Percentiles rank a stretch among this genome's conserved stretches.
Evolutionary conservation across 768 basidiomycete genomes (phyloP).

Genomic region (Leucosporidium yakuticum): DNA sequence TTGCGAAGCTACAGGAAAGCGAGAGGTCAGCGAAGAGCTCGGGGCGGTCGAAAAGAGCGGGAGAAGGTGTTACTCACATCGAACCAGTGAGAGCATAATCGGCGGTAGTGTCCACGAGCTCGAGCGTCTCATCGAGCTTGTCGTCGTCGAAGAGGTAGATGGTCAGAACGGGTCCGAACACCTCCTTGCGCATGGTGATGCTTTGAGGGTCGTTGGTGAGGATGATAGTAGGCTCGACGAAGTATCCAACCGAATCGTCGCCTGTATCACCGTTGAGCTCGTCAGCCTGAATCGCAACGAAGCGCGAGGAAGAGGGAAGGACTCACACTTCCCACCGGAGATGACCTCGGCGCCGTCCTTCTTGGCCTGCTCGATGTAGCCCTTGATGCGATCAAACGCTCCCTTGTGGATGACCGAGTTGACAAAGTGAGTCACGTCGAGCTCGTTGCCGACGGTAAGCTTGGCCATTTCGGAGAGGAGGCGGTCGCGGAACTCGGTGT

Average conservation of each 20-base stretch:
- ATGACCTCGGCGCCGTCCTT: slow-evolving; percentile 82
- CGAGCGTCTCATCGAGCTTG: slow-evolving; percentile 75
- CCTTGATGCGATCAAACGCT: slow-evolving; percentile 76
- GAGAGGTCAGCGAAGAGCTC: too few species aligned
- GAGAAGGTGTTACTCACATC: too few species aligned
- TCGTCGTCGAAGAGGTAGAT: slow-evolving; percentile 82
- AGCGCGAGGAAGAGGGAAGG: too few species aligned
- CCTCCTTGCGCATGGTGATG: slow-evolving; percentile 83
- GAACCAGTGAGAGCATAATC: slow-evolving; percentile 87
- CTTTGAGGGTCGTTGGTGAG: slow-evolving; percentile 79
- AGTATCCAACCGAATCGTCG: slow-evolving; percentile 89
- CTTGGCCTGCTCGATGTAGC: too few species aligned
- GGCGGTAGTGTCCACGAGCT: slow-evolving; percentile 76
- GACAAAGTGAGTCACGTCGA: too few species aligned
- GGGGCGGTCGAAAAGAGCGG: too few species aligned
- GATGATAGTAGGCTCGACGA: slow-evolving; percentile 87
- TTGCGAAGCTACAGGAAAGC: too few species aligned
- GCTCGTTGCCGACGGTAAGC: too few species aligned
- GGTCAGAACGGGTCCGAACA: slow-evolving; percentile 91
- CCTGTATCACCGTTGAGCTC: slow-evolving; percentile 72
- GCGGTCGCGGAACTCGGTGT: too few species aligned
- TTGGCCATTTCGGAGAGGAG: too few species aligned
- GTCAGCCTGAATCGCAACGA: slow-evolving; percentile 75
- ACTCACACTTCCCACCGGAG: too few species aligned
- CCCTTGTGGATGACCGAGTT: slow-evolving; percentile 86